Base-by-base conservation (phyloP, 2,329 filamentous ascomycete genomes). In the Venturia nashicola region DNA sequence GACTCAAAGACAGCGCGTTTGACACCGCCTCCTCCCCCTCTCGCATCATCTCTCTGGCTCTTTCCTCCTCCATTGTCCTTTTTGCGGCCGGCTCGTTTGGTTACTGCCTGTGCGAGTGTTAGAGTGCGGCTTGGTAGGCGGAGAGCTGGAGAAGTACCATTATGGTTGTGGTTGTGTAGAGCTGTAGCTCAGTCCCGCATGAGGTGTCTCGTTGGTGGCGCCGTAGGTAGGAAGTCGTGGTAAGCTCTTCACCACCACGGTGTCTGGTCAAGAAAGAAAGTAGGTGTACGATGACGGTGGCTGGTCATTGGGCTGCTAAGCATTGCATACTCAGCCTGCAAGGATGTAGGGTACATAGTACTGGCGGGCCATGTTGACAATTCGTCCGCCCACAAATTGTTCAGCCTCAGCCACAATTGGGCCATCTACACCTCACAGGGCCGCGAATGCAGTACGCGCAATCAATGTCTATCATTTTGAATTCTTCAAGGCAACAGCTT, bases 1-100 rank as follows among this genome's bases (percentile, higher is more conserved):
- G 86, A 90, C 76, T 99, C 94, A 78, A 95, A 99, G 66, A 90
- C 90, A 67, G 94, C 94, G 80, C 97, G 97, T 78, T 92, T 93
- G 70, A 96, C 90, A 77, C 90, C 90, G 67, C 86, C 79, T 70
- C 81, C 79, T 65, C 80, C 79, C 55, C 75, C 76, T 55, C 76
- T 73, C 68, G 76, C 76, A 67, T 77, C 79, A 70, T 70, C 76
- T 71, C 68, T 77, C 72, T 65, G 64, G 55, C 70, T 66, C 51
- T 70, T 69, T 61, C 73, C 75, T 34, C 76, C 76, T 57, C 32
- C 51, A 27, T 27, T 11, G 69, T 82, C 80, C 72, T 82, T 82
- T 73, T 81, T 83, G 71, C 82, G 80, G 70, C 81, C 82, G 62
- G 82, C 82, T 72, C 82, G 80, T 75, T 83, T 83, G 61, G 81